A percentile compares a stretch with the other conserved stretches of the same genome.
These are phyloP conservation scores for Leccinum griseonigrum DNA, from an alignment of 1,284 basidiomycete genomes.

Conservation along the genomic window DNA sequence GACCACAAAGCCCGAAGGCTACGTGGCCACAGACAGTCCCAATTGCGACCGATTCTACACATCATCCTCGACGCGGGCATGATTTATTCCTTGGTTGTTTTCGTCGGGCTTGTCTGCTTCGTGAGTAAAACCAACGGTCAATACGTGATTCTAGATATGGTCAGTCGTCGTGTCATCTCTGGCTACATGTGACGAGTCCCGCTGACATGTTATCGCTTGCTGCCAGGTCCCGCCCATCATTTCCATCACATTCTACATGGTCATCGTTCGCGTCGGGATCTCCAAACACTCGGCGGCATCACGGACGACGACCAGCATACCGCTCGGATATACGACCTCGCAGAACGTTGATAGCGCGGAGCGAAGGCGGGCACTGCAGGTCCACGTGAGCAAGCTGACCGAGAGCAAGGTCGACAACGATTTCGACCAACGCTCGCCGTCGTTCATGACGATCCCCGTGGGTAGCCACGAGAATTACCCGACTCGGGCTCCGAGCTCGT, in stretches of 20 bases:
- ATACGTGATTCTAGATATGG: slow-evolving; percentile 2
- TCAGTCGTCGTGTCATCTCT: not conserved
- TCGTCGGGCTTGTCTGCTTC: not conserved
- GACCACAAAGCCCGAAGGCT: not conserved
- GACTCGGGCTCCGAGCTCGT: not conserved
- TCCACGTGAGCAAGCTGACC: not conserved
- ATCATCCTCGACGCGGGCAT: not conserved
- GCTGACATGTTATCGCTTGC: not conserved
- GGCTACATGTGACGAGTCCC: not conserved
- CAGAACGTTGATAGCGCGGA: not conserved
- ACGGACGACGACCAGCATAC: not conserved
- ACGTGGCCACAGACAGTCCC: not conserved
- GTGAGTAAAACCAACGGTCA: not conserved
- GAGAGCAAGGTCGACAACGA: not conserved
- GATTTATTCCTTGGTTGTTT: not conserved
- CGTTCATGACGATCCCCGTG: not conserved
- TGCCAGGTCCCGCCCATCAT: not conserved
- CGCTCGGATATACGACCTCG: not conserved
- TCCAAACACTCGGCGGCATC: not conserved
- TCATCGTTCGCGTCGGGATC: not conserved
- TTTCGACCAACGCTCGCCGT: not conserved
- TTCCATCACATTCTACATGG: slow-evolving; percentile 3
- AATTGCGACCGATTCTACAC: not conserved
- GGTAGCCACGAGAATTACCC: not conserved
- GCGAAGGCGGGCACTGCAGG: not conserved